Conservation (phyloP, 2,329 filamentous ascomycete genomes). For the Pseudocercospora fuligena region DNA sequence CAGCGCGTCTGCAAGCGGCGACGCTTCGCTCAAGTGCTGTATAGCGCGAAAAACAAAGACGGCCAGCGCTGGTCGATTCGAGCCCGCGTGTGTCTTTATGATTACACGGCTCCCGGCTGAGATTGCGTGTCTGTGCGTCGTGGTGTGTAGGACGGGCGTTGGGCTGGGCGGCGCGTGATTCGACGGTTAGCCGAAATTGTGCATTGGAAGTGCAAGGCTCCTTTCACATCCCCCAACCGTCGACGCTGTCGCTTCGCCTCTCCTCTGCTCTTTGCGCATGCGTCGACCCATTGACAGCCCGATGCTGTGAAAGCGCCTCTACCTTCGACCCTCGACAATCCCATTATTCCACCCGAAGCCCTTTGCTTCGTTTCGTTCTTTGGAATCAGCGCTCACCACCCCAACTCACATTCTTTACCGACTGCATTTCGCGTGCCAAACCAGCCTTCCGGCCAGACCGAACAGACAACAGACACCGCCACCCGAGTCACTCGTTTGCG, state of each 20-base stretch:
- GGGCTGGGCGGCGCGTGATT: neutral
- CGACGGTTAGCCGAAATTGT: slow-evolving; percentile 10
- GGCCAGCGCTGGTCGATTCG: neutral
- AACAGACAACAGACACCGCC: slow-evolving; percentile 15
- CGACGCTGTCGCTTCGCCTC: slow-evolving; percentile 9
- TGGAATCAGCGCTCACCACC: slow-evolving; percentile 24
- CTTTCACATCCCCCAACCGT: slow-evolving; percentile 9
- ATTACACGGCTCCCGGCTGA: neutral
- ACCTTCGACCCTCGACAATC: slow-evolving; percentile 13
- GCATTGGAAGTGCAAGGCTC: slow-evolving; percentile 2
- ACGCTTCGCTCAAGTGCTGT: neutral
- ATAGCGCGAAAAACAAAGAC: neutral
- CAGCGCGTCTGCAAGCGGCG: slow-evolving; percentile 4
- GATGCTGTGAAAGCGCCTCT: slow-evolving; percentile 23
- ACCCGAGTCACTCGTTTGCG: slow-evolving; percentile 1
- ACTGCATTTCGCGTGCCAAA: slow-evolving; percentile 20
- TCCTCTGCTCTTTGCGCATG: slow-evolving; percentile 10
- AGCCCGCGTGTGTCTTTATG: neutral
- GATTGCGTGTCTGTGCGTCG: slow-evolving; percentile 7
- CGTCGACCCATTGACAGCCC: slow-evolving; percentile 16
- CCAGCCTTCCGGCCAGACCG: slow-evolving; percentile 13
- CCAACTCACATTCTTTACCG: slow-evolving; percentile 23
- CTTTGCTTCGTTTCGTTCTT: slow-evolving; percentile 23
- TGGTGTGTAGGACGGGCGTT: neutral
- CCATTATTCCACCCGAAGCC: slow-evolving; percentile 27